Evolutionary conservation across 169 alveolate species (phyloP).

Genomic region (Sarcocystis neurona): DNA sequence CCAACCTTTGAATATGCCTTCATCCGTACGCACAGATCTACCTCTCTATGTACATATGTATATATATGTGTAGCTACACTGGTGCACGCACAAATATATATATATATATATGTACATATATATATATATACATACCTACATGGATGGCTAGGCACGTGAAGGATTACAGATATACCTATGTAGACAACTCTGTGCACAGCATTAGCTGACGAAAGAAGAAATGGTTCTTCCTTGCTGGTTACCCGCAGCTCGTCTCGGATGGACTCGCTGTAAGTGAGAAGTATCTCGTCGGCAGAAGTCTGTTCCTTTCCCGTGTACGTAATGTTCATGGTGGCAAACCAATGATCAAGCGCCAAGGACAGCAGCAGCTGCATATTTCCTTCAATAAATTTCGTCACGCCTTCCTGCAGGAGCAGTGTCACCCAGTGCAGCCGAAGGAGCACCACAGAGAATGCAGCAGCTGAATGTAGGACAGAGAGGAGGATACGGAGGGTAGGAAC

Average conservation of each 20-base stretch:
- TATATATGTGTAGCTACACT: neutral
- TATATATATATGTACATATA: neutral
- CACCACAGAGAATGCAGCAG: no score
- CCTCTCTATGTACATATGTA: neutral
- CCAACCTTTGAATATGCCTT: no score
- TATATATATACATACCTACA: neutral
- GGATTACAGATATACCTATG: neutral
- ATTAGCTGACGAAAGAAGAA: neutral
- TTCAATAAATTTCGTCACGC: constrained; percentile 67
- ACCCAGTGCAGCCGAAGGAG: no score
- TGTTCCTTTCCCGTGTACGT: constrained; percentile 52
- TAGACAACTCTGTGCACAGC: neutral
- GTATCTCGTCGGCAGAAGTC: constrained; percentile 46
- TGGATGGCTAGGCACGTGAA: neutral
- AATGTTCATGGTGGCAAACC: constrained; percentile 70
- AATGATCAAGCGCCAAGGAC: constrained; percentile 72
- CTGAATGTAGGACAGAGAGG: no score
- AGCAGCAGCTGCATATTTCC: constrained; percentile 69
- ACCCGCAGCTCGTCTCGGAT: constrained; percentile 59
- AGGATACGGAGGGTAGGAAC: no score
- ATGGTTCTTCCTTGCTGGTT: neutral
- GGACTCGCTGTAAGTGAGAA: constrained; percentile 37
- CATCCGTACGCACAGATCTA: neutral
- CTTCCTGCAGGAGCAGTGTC: constrained; percentile 51
- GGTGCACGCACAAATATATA: neutral